phyloP scores from a whole-genome alignment of 2,329 filamentous ascomycete genomes.

The Pseudogymnoascus sp. region DNA sequence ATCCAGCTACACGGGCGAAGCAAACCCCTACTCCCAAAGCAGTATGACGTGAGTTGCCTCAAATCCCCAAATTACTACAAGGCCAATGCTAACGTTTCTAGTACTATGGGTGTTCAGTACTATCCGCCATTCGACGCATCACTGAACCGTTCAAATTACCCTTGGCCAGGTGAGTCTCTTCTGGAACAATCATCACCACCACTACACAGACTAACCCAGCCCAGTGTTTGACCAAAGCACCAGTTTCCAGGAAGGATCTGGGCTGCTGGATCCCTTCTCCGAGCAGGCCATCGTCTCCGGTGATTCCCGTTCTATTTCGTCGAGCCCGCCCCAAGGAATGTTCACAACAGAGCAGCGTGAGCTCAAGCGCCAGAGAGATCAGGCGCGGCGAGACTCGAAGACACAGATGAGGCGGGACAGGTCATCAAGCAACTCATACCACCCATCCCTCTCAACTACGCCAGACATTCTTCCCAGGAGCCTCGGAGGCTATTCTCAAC shows the following conservation, averaged over 20 bases:
- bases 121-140: neutral
- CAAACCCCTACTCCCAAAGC: neutral
- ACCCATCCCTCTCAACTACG: conserved; percentile 23
- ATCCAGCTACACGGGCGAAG: neutral
- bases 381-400: conserved; percentile 50
- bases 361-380: conserved; percentile 52
- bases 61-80: neutral
- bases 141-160: neutral
- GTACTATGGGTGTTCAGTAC: conserved; percentile 5
- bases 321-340: conserved; percentile 46
- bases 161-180: conserved; percentile 6
- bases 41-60: conserved; percentile 6
- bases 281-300: neutral
- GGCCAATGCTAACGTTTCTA: neutral
- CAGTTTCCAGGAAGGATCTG: neutral
- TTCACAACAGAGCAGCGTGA: conserved; percentile 54
- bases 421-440: conserved; percentile 25
- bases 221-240: neutral
- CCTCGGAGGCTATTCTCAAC: conserved; percentile 23
- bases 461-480: conserved; percentile 26
- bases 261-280: neutral
- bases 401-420: conserved; percentile 41
- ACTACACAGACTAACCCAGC: neutral
- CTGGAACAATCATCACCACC: neutral
- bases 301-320: conserved; percentile 32